Evolutionary conservation across 2,329 filamentous ascomycete genomes (phyloP).

Genomic region (Diaporthe ilicicola): DNA sequence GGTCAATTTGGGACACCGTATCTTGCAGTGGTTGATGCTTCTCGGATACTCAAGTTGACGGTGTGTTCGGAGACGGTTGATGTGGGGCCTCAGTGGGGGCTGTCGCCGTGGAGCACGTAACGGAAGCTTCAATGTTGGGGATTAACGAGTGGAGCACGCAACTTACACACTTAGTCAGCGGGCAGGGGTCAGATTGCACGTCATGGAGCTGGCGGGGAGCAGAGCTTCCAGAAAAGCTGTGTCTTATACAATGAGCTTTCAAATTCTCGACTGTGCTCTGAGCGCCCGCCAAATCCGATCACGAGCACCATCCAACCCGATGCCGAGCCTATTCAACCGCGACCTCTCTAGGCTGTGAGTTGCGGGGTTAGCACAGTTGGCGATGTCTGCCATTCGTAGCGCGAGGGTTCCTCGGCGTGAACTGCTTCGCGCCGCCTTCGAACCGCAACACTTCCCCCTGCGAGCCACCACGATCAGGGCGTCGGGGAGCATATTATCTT

Average conservation of each 20-base stretch:
- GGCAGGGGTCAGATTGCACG: constrained; percentile 7
- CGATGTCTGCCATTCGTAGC: constrained; percentile 27
- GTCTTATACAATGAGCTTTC: neutral
- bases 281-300: neutral
- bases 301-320: neutral
- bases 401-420: constrained; percentile 26
- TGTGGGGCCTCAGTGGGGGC: constrained; percentile 5
- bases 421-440: constrained; percentile 25
- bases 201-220: constrained; percentile 16
- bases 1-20: neutral
- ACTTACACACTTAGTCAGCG: constrained; percentile 1
- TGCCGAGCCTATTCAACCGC: neutral
- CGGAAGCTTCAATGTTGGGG: constrained; percentile 9
- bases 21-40: neutral
- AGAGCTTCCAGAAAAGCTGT: constrained; percentile 22
- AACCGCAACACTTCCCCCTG: neutral
- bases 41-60: neutral
- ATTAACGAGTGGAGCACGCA: neutral
- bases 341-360: neutral
- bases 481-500: neutral
- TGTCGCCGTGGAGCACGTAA: constrained; percentile 2
- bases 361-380: neutral
- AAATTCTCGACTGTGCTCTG: neutral
- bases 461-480: constrained; percentile 1
- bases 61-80: constrained; percentile 12